A percentile compares a stretch with the other conserved stretches of the same genome.
Evolutionary conservation across 345 rosid genomes (phyloP).

Genomic region (Murraya paniculata): DNA sequence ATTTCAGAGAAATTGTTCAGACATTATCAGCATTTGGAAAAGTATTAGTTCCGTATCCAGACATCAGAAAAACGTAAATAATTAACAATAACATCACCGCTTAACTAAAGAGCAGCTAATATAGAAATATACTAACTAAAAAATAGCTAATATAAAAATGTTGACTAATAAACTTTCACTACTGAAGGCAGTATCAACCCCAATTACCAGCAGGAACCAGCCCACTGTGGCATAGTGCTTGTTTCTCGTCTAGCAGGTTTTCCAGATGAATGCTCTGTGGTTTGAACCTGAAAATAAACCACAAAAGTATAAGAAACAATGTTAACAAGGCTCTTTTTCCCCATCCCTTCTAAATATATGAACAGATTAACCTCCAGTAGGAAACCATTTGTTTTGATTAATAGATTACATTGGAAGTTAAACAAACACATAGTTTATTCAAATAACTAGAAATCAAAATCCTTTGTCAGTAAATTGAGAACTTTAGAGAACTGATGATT

Average conservation of each 20-base stretch:
- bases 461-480: neutral
- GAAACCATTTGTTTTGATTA: neutral
- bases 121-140: neutral
- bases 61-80: neutral
- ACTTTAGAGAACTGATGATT: neutral
- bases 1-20: neutral
- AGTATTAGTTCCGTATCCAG: neutral
- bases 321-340: neutral
- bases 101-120: too few species aligned
- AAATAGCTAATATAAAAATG: neutral
- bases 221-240: conserved; percentile 99
- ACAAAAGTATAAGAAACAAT: neutral
- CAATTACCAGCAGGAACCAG: conserved; percentile 95
- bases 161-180: neutral
- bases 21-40: neutral
- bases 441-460: neutral
- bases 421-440: neutral
- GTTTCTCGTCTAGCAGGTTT: conserved; percentile 88
- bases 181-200: conserved; percentile 1
- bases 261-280: conserved; percentile 58
- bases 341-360: neutral
- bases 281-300: conserved; percentile 50
- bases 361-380: neutral
- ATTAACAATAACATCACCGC: neutral
- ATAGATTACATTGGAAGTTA: neutral